Percentiles rank a stretch among this genome's conserved stretches.
These are phyloP conservation scores for Gaertneriomyces semiglobifer DNA, from an alignment of 192 early-diverging fungal species.

Conservation along the genomic window DNA sequence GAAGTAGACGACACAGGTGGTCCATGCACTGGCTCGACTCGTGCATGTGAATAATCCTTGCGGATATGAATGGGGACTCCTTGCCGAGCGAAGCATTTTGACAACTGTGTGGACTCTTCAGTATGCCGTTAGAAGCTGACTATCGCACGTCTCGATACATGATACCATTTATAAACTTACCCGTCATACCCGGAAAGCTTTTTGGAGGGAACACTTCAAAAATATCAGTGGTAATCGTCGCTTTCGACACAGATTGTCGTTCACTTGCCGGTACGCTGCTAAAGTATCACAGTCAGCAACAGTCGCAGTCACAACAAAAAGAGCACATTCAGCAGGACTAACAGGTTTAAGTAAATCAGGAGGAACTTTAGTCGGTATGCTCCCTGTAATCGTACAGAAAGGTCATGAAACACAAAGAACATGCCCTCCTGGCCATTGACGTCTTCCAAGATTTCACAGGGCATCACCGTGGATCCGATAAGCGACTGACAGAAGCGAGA, in stretches of 20 bases:
- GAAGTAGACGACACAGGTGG: no score
- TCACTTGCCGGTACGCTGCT: slow-evolving; percentile 1
- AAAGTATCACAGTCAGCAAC: neutral
- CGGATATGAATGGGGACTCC: slow-evolving; percentile 42
- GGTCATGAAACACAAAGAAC: slow-evolving; percentile 42
- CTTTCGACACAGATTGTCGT: slow-evolving; percentile 18
- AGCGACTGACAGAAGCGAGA: slow-evolving; percentile 27
- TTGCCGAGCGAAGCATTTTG: slow-evolving; percentile 42
- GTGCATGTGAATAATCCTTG: slow-evolving; percentile 11
- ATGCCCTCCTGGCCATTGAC: slow-evolving; percentile 16
- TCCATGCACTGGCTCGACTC: no score
- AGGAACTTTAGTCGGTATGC: slow-evolving; percentile 37
- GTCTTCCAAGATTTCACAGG: slow-evolving; percentile 30
- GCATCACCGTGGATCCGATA: slow-evolving; percentile 34
- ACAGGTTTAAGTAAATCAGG: slow-evolving; percentile 36
- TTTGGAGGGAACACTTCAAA: slow-evolving; percentile 42
- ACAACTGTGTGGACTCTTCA: slow-evolving; percentile 36
- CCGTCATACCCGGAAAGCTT: slow-evolving; percentile 42
- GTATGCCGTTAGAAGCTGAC: neutral
- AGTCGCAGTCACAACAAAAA: neutral
- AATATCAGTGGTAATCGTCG: slow-evolving; percentile 22
- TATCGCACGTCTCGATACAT: neutral
- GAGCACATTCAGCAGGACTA: slow-evolving; percentile 14
- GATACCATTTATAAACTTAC: slow-evolving; percentile 6
- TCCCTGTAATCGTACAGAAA: slow-evolving; percentile 34